Evolutionary conservation across 345 rosid species (phyloP).

Genomic region (Hibiscus tridactylites): DNA sequence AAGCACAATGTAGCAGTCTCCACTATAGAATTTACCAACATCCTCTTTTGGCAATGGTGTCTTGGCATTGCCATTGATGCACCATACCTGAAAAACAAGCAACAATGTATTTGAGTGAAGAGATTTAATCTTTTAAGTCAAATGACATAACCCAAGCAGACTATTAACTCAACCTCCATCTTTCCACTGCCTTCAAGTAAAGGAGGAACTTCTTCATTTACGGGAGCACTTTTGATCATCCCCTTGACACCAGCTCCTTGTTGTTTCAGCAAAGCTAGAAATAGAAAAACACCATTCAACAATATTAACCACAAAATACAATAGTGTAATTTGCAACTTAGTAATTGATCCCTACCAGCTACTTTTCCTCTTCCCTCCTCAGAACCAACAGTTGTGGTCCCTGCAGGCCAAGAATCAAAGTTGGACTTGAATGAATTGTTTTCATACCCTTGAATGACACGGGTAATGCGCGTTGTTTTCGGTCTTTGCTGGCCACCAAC

Average conservation of each 20-base stretch:
- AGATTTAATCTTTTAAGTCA: neutral
- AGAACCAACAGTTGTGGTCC: constrained; percentile 63
- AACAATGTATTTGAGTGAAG: neutral
- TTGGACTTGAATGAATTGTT: constrained; percentile 81
- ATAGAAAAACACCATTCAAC: constrained; percentile 21
- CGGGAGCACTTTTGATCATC: constrained; percentile 54
- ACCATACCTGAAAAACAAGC: constrained; percentile 62
- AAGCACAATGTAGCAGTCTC: constrained; percentile 91
- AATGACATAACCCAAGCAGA: constrained; percentile 7
- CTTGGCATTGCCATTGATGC: constrained; percentile 74
- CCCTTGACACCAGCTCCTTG: constrained; percentile 95
- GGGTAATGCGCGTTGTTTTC: constrained; percentile 66
- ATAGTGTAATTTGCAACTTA: constrained; percentile 6
- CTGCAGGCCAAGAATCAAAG: constrained; percentile 96
- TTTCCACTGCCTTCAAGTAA: constrained; percentile 94
- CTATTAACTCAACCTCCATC: constrained; percentile 64
- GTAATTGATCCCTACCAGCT: constrained; percentile 56
- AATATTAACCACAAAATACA: constrained; percentile 8
- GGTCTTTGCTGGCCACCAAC: constrained; percentile 76
- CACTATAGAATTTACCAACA: constrained; percentile 82
- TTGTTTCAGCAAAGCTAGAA: constrained; percentile 83
- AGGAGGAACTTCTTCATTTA: constrained; percentile 87
- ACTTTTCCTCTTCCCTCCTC: constrained; percentile 99
- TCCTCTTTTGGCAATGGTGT: constrained; percentile 68
- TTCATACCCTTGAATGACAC: constrained; percentile 93